Percentiles rank a stretch among this genome's conserved stretches.
phyloP scores from a whole-genome alignment of 2,329 filamentous ascomycete genomes.

The Pyrenochaeta sp. region DNA sequence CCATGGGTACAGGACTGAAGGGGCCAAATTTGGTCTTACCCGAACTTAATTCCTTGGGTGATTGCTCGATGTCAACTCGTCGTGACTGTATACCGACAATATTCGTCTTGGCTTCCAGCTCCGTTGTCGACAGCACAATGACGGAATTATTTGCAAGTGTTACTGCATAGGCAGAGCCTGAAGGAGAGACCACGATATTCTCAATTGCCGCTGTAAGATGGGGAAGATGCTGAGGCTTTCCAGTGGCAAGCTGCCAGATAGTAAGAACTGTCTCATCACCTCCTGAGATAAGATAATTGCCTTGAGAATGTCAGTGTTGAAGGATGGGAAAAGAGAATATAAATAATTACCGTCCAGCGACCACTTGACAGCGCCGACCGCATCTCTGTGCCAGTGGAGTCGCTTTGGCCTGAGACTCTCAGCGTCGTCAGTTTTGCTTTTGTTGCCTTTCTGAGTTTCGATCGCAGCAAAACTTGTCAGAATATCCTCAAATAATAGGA shows the following conservation, averaged over 20 bases:
- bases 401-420: slow-evolving; percentile 65
- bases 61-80: slow-evolving; percentile 37
- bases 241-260: slow-evolving; percentile 92
- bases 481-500: slow-evolving; percentile 83
- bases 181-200: slow-evolving; percentile 81
- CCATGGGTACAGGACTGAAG: slow-evolving; percentile 46
- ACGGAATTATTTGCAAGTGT: slow-evolving; percentile 91
- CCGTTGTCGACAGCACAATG: slow-evolving; percentile 88
- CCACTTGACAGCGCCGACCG: slow-evolving; percentile 88
- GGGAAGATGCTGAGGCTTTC: slow-evolving; percentile 83
- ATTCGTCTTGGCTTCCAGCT: slow-evolving; percentile 84
- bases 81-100: slow-evolving; percentile 79
- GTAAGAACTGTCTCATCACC: slow-evolving; percentile 89
- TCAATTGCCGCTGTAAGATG: slow-evolving; percentile 87
- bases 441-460: slow-evolving; percentile 47
- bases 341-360: slow-evolving; percentile 78
- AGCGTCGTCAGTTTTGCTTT: slow-evolving; percentile 36
- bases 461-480: slow-evolving; percentile 62
- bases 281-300: slow-evolving; percentile 93
- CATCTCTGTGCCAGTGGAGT: slow-evolving; percentile 89
- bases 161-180: slow-evolving; percentile 81
- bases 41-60: slow-evolving; percentile 29
- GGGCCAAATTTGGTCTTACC: slow-evolving; percentile 27
- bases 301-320: slow-evolving; percentile 53
- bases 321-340: slow-evolving; percentile 3